These are phyloP conservation scores for Xylaria palmicola DNA, from an alignment of 495 filamentous ascomycete species.

Conservation along the genomic window DNA sequence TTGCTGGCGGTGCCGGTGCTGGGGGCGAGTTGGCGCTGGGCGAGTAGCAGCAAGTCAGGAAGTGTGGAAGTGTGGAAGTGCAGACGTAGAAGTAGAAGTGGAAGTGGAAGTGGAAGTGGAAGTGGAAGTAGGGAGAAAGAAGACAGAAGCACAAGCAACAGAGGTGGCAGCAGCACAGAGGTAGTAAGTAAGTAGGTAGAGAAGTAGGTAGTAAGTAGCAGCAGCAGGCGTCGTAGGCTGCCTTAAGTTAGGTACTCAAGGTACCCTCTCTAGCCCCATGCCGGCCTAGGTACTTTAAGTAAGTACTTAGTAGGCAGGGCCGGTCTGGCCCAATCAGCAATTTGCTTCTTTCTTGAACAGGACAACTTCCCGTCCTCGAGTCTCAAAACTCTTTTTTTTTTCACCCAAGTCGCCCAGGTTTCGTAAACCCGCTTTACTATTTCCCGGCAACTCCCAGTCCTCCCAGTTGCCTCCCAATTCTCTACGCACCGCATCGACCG, in stretches of 20 bases:
- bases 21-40: no score
- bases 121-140: background rate
- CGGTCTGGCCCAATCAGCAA: conserved; percentile 15
- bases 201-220: no score
- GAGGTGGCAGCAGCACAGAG: background rate
- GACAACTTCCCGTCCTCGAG: conserved; percentile 9
- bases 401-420: background rate
- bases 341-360: conserved; percentile 18
- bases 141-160: background rate
- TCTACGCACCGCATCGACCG: background rate
- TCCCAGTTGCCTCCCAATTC: background rate
- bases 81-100: no score
- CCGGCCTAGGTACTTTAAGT: no score
- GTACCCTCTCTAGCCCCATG: no score
- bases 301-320: conserved; percentile 8
- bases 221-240: no score
- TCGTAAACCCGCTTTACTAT: background rate
- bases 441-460: conserved; percentile 1
- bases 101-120: no score
- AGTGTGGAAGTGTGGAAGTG: no score
- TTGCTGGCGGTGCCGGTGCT: no score
- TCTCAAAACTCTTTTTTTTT: conserved; percentile 12
- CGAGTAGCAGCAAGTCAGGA: no score
- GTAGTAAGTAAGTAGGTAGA: no score
- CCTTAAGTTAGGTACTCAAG: no score